These are phyloP conservation scores for Chaetoceros tenuissimus DNA, from an alignment of 108 stramenopile genomes.

Conservation along the genomic window DNA sequence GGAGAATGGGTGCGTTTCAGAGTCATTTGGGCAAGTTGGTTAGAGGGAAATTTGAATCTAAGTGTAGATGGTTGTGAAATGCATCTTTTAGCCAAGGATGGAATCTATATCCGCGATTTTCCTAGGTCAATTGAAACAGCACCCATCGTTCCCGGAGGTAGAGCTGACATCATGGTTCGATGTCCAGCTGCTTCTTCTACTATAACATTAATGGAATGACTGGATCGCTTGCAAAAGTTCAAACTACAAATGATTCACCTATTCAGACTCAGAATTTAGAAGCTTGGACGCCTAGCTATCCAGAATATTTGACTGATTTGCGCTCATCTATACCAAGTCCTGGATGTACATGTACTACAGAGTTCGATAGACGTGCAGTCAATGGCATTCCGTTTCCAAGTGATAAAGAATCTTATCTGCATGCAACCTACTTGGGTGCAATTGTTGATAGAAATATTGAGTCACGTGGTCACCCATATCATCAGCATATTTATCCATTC, in stretches of 20 bases:
- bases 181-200: conserved; percentile 2
- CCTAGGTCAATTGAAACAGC: neutral
- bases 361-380: conserved; percentile 1
- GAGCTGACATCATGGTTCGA: conserved; percentile 13
- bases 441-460: conserved; percentile 1
- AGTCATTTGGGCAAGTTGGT: neutral
- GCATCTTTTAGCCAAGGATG: conserved; percentile 11
- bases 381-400: too few species aligned
- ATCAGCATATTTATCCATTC: conserved; percentile 14
- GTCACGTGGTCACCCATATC: conserved; percentile 12
- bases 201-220: too few species aligned
- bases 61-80: conserved; percentile 7
- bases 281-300: neutral
- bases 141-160: neutral
- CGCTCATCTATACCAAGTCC: neutral
- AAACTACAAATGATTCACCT: too few species aligned
- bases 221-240: too few species aligned
- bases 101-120: conserved; percentile 2
- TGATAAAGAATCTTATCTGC: too few species aligned
- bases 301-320: conserved; percentile 1
- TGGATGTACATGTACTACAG: conserved; percentile 6
- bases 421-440: conserved; percentile 6
- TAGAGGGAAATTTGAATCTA: neutral
- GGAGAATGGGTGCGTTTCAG: neutral
- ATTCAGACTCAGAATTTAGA: neutral